Evolutionary conservation across 2,329 filamentous ascomycete genomes (phyloP).

Genomic region (Pseudogymnoascus sp.): DNA sequence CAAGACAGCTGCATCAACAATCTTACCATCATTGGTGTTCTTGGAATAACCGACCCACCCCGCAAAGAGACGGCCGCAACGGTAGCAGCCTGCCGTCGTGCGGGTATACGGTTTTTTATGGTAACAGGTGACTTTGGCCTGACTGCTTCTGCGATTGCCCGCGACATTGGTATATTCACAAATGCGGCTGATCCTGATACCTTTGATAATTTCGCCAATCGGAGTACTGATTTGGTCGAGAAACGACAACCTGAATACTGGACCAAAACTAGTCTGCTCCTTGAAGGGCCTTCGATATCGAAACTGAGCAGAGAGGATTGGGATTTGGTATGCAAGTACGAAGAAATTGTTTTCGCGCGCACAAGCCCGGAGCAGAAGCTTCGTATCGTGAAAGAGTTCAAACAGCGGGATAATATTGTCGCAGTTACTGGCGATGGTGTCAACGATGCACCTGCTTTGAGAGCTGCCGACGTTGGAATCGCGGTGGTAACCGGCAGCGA

Average conservation of each 20-base stretch:
- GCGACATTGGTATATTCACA: conserved; percentile 63
- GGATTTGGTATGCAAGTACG: conserved; percentile 42
- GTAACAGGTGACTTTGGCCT: conserved; percentile 70
- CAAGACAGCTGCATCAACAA: conserved; percentile 32
- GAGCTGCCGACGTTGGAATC: conserved; percentile 53
- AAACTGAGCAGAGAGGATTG: conserved; percentile 32
- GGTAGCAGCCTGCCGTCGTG: conserved; percentile 53
- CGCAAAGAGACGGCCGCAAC: conserved; percentile 51
- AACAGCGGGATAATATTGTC: conserved; percentile 33
- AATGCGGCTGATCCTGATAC: conserved; percentile 30
- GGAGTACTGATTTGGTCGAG: background rate
- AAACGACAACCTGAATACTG: background rate
- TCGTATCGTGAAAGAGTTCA: conserved; percentile 35
- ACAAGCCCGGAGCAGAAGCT: conserved; percentile 38
- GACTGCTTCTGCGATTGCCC: conserved; percentile 64
- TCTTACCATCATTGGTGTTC: conserved; percentile 45
- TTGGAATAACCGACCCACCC: conserved; percentile 48
- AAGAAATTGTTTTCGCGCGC: conserved; percentile 44
- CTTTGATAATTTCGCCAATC: conserved; percentile 28
- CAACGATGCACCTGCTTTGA: conserved; percentile 48
- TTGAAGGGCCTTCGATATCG: conserved; percentile 21
- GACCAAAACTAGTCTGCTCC: conserved; percentile 15
- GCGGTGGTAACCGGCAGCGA: conserved; percentile 52
- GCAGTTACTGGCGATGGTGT: conserved; percentile 44
- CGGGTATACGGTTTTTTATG: conserved; percentile 70